Evolutionary conservation across 2,329 filamentous ascomycete species (phyloP), one percentile per base, ranked within the genome.

Genomic region (Pseudopithomyces chartarum): DNA sequence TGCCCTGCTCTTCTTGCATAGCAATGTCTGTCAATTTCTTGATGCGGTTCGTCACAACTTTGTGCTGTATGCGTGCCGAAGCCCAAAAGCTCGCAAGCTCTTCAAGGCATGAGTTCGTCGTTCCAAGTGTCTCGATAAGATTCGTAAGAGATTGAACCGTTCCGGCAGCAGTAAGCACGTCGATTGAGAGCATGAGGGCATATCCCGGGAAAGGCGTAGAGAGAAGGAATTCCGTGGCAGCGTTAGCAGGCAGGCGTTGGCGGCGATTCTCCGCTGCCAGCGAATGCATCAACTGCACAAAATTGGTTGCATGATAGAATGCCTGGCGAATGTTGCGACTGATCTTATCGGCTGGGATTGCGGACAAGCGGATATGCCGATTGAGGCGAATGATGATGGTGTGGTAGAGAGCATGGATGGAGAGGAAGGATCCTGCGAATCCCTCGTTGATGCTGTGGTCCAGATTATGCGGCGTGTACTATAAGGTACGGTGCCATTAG

Each of bases 321-420:
- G 69, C 54, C 10, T 65, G 64, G 20, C 70, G 62, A 43, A 73
- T 62, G 50, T 76, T 76, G 45, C 73, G 73, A 26, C 47, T 56
- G 15, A 74, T 54, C 17, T 67, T 67, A 8, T 72, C 67, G n/a
- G 57, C 40, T 7, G 71, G 52, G 19, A 76, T 61, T 10, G 66
- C 59, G 33, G 56, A 55, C 29, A 69, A 54, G 11, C 72, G 71
- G 22, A 70, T 81, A 64, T 89, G 84, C 38, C 89, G 83, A 63
- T 89, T 87, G 29, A 90, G 78, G 61, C 87, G 86, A 73, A 90
- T 83, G 64, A 86, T 74, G 0, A 86, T 81, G 45, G 85, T 82
- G 68, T 89, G 83, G 69, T 88, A 88, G n/a, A 90, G 76, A 26
- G 88, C 77, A 70, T 91, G 88, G 72, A 90, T 83, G 1, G 83